Evolutionary conservation across 306 rosid genomes (phyloP), one percentile per base, ranked within the genome.

Genomic region (Begonia fuchsioides): DNA sequence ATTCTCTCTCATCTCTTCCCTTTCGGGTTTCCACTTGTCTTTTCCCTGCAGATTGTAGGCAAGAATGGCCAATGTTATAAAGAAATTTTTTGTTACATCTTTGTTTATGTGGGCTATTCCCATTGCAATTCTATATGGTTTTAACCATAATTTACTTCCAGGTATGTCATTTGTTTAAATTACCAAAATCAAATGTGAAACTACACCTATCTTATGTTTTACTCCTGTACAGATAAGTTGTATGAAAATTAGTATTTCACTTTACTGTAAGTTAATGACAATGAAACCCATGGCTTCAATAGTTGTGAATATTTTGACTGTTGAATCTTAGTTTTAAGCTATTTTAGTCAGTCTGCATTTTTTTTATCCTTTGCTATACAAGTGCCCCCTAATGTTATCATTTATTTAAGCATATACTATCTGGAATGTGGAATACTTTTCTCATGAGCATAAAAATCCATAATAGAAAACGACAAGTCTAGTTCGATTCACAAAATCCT

Each of bases 71-170:
- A 67, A 55, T 16, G 94, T 83, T 10, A 61, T 83, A 62, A 63
- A 53, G 53, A 87, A 83, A 62, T 87, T 87, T 65, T 55, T 83
- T 54, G 46, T 68, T 56, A 79, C 93, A 0, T 87, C 96, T 8
- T 5, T 83, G 62, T 62, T 87, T 56, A 83, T 83, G 88, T 86
- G 86, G 88, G 66, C 70, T 9, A 59, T 56, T 48, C 96, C 95
- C 13, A 54, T 80, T 52, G 83, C 88, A 20, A 67, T 83, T 47
- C 65, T 88, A 51, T 66, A 76, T 62, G 86, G 70, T 17, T 83
- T 83, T 55, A 83, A 83, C 75, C 62, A 83, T 52, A 74, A 81
- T 63, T 59, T 70, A 46, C 65, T 88, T 68, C 94, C 96, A 14
- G 96, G 95, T 81, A 73, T 63, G 73, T 32, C 49, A 49, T 3